phyloP scores from a whole-genome alignment of 2,329 filamentous ascomycete genomes.

The Calonectria montana region DNA sequence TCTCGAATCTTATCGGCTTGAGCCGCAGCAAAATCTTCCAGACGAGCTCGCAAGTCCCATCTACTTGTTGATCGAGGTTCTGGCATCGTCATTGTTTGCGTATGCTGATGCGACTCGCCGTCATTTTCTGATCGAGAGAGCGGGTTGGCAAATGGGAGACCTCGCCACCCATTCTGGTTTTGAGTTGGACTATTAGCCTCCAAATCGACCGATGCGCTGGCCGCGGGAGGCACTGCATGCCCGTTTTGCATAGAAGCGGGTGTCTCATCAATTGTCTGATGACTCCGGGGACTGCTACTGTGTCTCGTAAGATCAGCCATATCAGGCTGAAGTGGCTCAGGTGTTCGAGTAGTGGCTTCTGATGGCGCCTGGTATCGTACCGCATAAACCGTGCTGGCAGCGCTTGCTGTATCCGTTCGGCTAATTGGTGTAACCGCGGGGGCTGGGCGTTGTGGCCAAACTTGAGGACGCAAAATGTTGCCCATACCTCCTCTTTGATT shows the following conservation, averaged over 20 bases:
- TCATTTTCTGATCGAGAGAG: conserved; percentile 29
- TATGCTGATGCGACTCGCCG: conserved; percentile 14
- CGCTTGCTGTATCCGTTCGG: conserved; percentile 71
- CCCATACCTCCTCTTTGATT: conserved; percentile 43
- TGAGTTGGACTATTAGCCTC: conserved; percentile 42
- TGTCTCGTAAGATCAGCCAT: conserved; percentile 49
- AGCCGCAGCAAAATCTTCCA: conserved; percentile 71
- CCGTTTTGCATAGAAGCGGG: conserved; percentile 36
- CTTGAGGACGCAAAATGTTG: conserved; percentile 59
- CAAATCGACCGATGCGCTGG: conserved; percentile 36
- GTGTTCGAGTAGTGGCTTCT: conserved; percentile 61
- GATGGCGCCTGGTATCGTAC: conserved; percentile 70
- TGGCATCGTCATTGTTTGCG: conserved; percentile 10
- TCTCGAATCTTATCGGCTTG: conserved; percentile 72
- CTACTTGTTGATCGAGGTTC: conserved; percentile 41
- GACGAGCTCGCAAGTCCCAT: conserved; percentile 67
- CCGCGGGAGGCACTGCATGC: conserved; percentile 28
- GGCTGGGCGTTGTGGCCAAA: conserved; percentile 67
- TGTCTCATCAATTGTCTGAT: conserved; percentile 42
- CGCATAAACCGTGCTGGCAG: conserved; percentile 73
- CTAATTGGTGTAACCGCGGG: conserved; percentile 68
- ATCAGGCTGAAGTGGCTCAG: conserved; percentile 50
- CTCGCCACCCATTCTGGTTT: conserved; percentile 43
- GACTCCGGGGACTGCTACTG: conserved; percentile 45
- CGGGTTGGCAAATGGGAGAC: conserved; percentile 34